Percentiles rank a stretch among this genome's conserved stretches.
Conservation (phyloP, 352 stramenopile genomes). For the Phytophthora rubi region DNA sequence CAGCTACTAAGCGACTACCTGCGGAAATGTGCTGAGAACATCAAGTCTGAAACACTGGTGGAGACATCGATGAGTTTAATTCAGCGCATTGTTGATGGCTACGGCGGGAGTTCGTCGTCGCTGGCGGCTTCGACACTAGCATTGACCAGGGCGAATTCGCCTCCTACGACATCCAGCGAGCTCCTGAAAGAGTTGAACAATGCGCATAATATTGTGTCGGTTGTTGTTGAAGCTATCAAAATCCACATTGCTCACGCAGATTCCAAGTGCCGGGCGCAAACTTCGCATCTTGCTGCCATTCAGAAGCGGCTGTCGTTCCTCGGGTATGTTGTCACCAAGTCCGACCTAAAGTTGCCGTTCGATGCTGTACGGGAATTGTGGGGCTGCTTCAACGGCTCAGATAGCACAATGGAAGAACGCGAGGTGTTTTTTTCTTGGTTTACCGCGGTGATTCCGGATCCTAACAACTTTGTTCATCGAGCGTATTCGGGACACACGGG, state of each 20-base stretch:
- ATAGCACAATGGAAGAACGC: constrained; percentile 43
- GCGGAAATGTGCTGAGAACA: constrained; percentile 74
- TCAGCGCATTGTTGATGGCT: constrained; percentile 67
- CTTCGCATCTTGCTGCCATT: constrained; percentile 26
- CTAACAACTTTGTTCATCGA: constrained; percentile 75
- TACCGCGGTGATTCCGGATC: constrained; percentile 63
- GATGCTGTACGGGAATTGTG: constrained; percentile 67
- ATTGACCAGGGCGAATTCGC: constrained; percentile 41
- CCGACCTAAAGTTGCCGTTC: constrained; percentile 72
- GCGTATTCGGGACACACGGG: constrained; percentile 67
- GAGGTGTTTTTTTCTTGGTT: constrained; percentile 85
- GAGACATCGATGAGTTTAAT: constrained; percentile 85
- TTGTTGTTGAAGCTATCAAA: constrained; percentile 68
- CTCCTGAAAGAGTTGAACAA: constrained; percentile 74
- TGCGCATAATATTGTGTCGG: constrained; percentile 61
- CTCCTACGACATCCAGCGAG: constrained; percentile 51
- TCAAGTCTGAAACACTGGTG: constrained; percentile 56
- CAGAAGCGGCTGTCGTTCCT: constrained; percentile 75
- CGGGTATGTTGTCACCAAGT: constrained; percentile 76
- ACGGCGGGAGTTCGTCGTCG: constrained; percentile 37
- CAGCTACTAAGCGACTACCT: constrained; percentile 78
- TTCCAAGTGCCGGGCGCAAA: constrained; percentile 10
- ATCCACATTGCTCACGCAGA: constrained; percentile 41
- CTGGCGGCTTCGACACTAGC: constrained; percentile 53
- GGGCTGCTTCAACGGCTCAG: constrained; percentile 52